Percentiles rank a stretch among this genome's conserved stretches.
phyloP scores from a whole-genome alignment of 1,139 yeast species.

The Pneumocystis jirovecii region DNA sequence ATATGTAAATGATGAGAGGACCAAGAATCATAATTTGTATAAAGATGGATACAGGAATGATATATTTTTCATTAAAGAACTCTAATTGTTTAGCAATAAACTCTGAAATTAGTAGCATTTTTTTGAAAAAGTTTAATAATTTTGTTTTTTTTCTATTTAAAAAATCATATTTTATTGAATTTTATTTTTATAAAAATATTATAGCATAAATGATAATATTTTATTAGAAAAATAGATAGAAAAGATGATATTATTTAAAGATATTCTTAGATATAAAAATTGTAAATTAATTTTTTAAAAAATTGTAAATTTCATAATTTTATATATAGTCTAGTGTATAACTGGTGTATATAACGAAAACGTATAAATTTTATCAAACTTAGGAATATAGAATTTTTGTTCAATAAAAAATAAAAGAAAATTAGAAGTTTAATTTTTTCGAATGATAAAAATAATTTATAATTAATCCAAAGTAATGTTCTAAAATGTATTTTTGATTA shows the following conservation, averaged over 20 bases:
- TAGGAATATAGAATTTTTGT: not conserved
- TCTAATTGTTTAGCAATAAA: not conserved
- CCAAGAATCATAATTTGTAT: not conserved
- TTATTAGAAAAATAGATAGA: not conserved
- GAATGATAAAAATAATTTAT: not conserved
- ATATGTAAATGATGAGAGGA: not conserved
- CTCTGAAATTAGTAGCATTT: not conserved
- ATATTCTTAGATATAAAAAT: not conserved
- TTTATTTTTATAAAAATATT: not conserved
- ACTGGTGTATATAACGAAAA: too few relatives aligned
- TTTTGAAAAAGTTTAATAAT: not conserved
- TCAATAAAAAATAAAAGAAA: not conserved
- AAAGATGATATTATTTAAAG: not conserved
- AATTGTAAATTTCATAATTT: not conserved
- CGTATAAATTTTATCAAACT: too few relatives aligned
- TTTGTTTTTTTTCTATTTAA: not conserved
- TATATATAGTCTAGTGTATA: not conserved
- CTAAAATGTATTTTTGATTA: not conserved
- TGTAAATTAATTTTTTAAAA: not conserved
- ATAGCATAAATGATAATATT: not conserved
- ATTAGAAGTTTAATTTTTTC: not conserved
- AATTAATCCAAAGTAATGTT: not conserved
- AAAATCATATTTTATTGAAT: not conserved
- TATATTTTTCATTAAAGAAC: not conserved
- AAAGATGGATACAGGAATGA: not conserved